Evolutionary conservation across 495 filamentous ascomycete genomes (phyloP), one percentile per base, ranked within the genome.

Genomic region (Penicillium silybi): DNA sequence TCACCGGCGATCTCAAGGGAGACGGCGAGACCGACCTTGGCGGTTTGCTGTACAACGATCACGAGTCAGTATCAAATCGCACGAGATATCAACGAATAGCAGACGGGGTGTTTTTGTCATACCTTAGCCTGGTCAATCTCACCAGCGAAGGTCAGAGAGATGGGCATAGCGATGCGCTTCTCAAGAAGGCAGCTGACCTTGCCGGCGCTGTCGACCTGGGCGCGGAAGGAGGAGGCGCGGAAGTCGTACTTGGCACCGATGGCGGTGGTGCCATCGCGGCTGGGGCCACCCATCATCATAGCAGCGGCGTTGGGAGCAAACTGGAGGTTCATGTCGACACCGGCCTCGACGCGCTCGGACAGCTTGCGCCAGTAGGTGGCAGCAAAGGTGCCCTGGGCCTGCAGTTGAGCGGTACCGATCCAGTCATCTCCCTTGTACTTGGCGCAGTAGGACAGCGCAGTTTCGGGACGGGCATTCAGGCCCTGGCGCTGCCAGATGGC

Each of bases 201-300:
- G 59, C 95, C 95, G 53, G 89, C 82, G 63, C 90, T 92, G 72
- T 99, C 93, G 46, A 99, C 80, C 73, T 97, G 95, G 18, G 92
- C 93, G 55, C 92, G 83, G 82, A 97, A 96, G 9, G 88, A 92
- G 34, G 89, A 92, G 65, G 88, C 85, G 51, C 89, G 80, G 85
- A 99, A 99, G 65, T 97, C 93, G 69, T 99, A 99, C 75, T 97
- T 99, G 59, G 89, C 90, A 63, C 93, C 95, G 59, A 97, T 78
- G 37, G 91, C 87, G 48, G 93, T 90, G 44, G 87, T 80, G 40
- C 95, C 95, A 59, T 97, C 92, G 63, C 89, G 90, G 60, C 81
- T 80, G 43, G 81, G 65, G 18, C 81, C 78, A 56, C 84, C 85
- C 65, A 88, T 87, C 85, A 93, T 84, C 40, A 75, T 73, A 44